phyloP scores from a whole-genome alignment of 257 asterid species.

The Capsicum rhomboideum region DNA sequence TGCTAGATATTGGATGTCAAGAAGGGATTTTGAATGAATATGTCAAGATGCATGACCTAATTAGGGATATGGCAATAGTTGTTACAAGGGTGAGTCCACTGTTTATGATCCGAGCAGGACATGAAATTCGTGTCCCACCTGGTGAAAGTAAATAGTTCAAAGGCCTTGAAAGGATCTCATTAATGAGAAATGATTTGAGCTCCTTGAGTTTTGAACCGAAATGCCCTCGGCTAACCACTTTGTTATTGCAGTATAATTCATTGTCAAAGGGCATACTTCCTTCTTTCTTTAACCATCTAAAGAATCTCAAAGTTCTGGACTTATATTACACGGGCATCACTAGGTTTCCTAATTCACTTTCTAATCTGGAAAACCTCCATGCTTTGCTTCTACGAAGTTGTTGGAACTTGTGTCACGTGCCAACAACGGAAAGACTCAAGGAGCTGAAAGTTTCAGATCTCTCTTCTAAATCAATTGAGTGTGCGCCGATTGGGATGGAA shows the following conservation, averaged over 20 bases:
- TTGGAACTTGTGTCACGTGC: slow-evolving; percentile 21
- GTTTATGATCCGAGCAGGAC: slow-evolving; percentile 21
- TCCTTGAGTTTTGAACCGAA: slow-evolving; percentile 9
- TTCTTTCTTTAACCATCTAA: slow-evolving; percentile 16
- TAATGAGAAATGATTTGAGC: slow-evolving; percentile 25
- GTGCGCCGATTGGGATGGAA: slow-evolving; percentile 6
- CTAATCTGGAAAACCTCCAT: slow-evolving; percentile 12
- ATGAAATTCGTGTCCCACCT: slow-evolving; percentile 9
- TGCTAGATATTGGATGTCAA: slow-evolving; percentile 8
- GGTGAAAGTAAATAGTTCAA: slow-evolving; percentile 11
- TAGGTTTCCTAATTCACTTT: slow-evolving; percentile 16
- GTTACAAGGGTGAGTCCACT: slow-evolving; percentile 12
- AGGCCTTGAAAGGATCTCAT: slow-evolving; percentile 23
- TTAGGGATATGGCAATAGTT: slow-evolving; percentile 22
- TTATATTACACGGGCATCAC: slow-evolving; percentile 21
- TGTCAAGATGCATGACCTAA: slow-evolving; percentile 19
- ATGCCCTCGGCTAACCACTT: slow-evolving; percentile 18
- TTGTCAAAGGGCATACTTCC: slow-evolving; percentile 8
- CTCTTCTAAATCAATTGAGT: slow-evolving; percentile 2
- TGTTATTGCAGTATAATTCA: slow-evolving; percentile 26
- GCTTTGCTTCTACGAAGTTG: slow-evolving; percentile 23
- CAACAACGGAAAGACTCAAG: slow-evolving; percentile 12
- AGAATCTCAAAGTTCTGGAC: slow-evolving; percentile 15
- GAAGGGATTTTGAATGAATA: background rate
- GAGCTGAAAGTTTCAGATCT: slow-evolving; percentile 20